Conservation (phyloP, 108 stramenopile genomes). For the Skeletonema tropicum region DNA sequence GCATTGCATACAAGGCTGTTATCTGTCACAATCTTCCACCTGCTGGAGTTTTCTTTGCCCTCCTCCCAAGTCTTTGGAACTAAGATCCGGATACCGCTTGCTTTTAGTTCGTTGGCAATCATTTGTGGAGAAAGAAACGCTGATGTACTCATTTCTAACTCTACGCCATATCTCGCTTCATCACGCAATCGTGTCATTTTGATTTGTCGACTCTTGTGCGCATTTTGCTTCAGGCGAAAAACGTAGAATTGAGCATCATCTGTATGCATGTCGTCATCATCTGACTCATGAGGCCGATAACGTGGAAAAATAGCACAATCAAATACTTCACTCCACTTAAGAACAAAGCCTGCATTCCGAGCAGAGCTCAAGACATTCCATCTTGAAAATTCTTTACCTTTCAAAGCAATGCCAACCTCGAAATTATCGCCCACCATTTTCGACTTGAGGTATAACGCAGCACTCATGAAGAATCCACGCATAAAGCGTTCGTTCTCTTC, state of each 20-base stretch:
- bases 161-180: constrained; percentile 7
- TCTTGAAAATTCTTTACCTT: constrained; percentile 22
- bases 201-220: background rate
- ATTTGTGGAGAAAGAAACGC: background rate
- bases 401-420: constrained; percentile 26
- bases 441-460: constrained; percentile 14
- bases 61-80: constrained; percentile 1
- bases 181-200: constrained; percentile 10
- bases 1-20: constrained; percentile 8
- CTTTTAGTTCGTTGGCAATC: background rate
- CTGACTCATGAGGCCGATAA: constrained; percentile 17
- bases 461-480: constrained; percentile 34
- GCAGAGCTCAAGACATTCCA: constrained; percentile 30
- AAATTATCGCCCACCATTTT: background rate
- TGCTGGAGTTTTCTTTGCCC: background rate
- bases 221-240: constrained; percentile 18
- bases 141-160: constrained; percentile 10
- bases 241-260: constrained; percentile 26
- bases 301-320: constrained; percentile 28
- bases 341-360: constrained; percentile 25
- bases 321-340: constrained; percentile 21
- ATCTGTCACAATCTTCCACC: constrained; percentile 24
- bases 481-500: constrained; percentile 17
- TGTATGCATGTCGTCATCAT: constrained; percentile 6
- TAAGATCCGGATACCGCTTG: background rate